These are phyloP conservation scores for Gigaspora rosea DNA, from an alignment of 192 early-diverging fungal genomes.

Conservation along the genomic window DNA sequence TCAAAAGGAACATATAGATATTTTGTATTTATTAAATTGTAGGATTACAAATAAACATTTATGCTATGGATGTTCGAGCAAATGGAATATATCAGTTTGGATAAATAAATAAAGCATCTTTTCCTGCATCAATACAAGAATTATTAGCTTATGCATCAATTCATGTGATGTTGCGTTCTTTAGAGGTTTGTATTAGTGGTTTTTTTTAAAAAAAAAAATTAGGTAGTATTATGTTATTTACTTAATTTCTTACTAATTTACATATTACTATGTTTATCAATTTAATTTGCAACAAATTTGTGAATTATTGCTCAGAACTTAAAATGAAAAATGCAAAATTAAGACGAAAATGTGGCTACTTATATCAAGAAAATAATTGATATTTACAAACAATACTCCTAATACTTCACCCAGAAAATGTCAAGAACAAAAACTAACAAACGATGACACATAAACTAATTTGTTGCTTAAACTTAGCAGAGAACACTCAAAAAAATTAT, in stretches of 20 bases:
- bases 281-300: constrained; percentile 16
- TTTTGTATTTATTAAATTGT: constrained; percentile 12
- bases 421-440: too few species aligned
- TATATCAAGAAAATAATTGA: constrained; percentile 21
- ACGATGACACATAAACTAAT: too few species aligned
- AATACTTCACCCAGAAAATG: not conserved
- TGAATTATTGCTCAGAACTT: constrained; percentile 16
- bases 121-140: constrained; percentile 19
- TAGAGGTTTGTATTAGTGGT: not conserved
- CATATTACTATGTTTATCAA: constrained; percentile 18
- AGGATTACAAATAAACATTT: constrained; percentile 30
- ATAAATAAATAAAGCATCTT: constrained; percentile 25
- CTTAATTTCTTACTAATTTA: not conserved
- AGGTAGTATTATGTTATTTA: not conserved
- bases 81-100: constrained; percentile 23
- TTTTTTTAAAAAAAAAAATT: too few species aligned
- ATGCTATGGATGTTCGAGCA: constrained; percentile 29
- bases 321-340: constrained; percentile 25
- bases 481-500: too few species aligned
- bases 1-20: not conserved
- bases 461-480: too few species aligned
- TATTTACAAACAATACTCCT: constrained; percentile 25
- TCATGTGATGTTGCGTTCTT: constrained; percentile 26
- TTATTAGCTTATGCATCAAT: constrained; percentile 19
- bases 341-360: constrained; percentile 6